Conservation (phyloP, 2,329 filamentous ascomycete genomes). For the Trichoderma pleuroti region DNA sequence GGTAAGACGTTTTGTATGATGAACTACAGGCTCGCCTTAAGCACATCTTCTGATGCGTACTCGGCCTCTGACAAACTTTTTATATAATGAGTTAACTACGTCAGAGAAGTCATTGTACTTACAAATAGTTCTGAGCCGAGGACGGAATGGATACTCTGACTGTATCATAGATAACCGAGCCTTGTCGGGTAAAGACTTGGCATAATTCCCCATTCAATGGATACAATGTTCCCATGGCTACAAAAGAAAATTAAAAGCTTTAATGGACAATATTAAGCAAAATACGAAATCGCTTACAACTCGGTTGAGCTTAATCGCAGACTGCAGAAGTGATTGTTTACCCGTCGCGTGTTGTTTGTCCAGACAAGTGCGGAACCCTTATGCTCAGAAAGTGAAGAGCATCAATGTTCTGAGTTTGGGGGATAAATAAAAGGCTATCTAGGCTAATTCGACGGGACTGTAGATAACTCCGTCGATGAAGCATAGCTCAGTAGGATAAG, state of each 20-base stretch:
- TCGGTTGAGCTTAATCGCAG: background rate
- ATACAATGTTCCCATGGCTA: background rate
- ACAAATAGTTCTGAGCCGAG: background rate
- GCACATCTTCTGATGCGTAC: background rate
- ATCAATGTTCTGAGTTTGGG: background rate
- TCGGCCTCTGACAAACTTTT: background rate
- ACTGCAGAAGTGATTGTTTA: background rate
- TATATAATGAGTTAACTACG: background rate
- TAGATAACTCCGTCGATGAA: background rate
- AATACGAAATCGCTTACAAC: background rate
- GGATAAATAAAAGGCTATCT: background rate
- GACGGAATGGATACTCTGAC: background rate
- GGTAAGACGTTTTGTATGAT: background rate
- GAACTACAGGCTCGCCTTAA: background rate
- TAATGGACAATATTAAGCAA: background rate
- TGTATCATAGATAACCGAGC: background rate
- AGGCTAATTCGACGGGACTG: rapidly evolving
- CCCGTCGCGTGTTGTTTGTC: background rate
- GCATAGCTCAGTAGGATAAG: background rate
- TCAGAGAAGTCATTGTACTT: background rate
- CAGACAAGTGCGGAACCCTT: background rate
- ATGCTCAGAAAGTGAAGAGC: background rate
- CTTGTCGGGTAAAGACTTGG: background rate
- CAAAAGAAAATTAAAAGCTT: background rate
- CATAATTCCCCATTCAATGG: background rate